Evolutionary conservation across 2,329 filamentous ascomycete species (phyloP).

Genomic region (Colletotrichum sp.): DNA sequence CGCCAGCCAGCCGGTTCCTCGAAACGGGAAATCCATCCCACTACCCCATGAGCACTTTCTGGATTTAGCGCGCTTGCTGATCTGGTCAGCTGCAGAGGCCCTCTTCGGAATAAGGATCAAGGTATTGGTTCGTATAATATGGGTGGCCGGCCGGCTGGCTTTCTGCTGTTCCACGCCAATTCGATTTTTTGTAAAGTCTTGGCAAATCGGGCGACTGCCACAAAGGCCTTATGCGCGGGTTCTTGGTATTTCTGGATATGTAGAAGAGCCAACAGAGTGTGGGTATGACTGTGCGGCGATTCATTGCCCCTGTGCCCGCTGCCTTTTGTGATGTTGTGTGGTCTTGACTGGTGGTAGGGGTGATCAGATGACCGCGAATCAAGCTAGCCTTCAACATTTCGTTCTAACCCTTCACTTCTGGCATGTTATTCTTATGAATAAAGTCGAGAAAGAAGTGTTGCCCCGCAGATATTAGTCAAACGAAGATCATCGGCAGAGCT

Average conservation of each 20-base stretch:
- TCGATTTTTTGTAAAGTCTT: too few species aligned
- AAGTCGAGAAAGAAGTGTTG: not conserved
- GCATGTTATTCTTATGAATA: not conserved
- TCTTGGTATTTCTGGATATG: not conserved
- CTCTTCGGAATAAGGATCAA: too few species aligned
- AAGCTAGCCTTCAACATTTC: fast-evolving
- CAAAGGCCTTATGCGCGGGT: too few species aligned
- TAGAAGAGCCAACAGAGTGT: not conserved
- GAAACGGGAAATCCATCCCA: too few species aligned
- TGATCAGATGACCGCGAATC: fast-evolving
- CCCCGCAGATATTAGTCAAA: not conserved
- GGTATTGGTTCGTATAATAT: too few species aligned
- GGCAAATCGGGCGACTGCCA: too few species aligned
- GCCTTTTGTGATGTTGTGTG: not conserved
- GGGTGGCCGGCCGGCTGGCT: too few species aligned
- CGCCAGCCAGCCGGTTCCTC: too few species aligned
- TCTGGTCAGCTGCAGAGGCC: too few species aligned
- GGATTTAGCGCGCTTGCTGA: too few species aligned
- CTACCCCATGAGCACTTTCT: too few species aligned
- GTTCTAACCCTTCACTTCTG: fast-evolving
- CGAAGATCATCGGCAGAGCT: not conserved
- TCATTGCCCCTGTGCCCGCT: not conserved
- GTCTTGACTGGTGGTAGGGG: not conserved
- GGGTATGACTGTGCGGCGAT: fast-evolving
- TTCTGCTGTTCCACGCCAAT: too few species aligned